phyloP scores from a whole-genome alignment of 306 rosid species.

The Rubus idaeus region DNA sequence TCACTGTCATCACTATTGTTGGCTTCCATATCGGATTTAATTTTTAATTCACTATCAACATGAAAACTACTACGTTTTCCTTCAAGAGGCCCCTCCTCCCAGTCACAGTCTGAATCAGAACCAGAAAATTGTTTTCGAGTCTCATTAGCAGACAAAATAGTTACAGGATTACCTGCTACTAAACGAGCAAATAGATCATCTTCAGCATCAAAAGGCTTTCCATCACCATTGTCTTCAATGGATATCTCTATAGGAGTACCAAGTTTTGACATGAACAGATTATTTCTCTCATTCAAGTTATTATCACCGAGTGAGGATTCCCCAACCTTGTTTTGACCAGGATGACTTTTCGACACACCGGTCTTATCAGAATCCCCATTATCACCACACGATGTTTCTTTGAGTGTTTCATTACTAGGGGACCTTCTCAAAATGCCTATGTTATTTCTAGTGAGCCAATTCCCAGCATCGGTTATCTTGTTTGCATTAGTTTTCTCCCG shows the following conservation, averaged over 20 bases:
- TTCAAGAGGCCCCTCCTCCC: constrained; percentile 68
- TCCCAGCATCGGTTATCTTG: constrained; percentile 28
- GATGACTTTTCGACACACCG: constrained; percentile 31
- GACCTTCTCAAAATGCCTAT: constrained; percentile 27
- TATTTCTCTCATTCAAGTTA: constrained; percentile 37
- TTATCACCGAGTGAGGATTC: constrained; percentile 33
- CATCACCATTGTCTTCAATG: constrained; percentile 50
- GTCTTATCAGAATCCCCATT: constrained; percentile 29
- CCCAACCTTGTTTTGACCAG: constrained; percentile 34
- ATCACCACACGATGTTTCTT: constrained; percentile 29
- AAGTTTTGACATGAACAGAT: constrained; percentile 30
- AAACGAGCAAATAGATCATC: constrained; percentile 73
- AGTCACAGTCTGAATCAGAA: constrained; percentile 58
- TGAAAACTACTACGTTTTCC: constrained; percentile 30
- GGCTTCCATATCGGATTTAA: constrained; percentile 23
- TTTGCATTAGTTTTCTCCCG: constrained; percentile 45
- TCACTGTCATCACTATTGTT: constrained; percentile 54
- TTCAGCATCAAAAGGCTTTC: constrained; percentile 45
- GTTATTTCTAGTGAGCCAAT: constrained; percentile 24
- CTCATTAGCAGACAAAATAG: constrained; percentile 35
- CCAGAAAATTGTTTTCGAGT: constrained; percentile 33
- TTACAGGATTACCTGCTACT: constrained; percentile 56
- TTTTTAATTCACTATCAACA: constrained; percentile 30
- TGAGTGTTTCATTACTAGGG: constrained; percentile 25
- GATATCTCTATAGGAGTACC: constrained; percentile 64